Conservation (phyloP, 768 basidiomycete genomes). For the Suillus discolor region DNA sequence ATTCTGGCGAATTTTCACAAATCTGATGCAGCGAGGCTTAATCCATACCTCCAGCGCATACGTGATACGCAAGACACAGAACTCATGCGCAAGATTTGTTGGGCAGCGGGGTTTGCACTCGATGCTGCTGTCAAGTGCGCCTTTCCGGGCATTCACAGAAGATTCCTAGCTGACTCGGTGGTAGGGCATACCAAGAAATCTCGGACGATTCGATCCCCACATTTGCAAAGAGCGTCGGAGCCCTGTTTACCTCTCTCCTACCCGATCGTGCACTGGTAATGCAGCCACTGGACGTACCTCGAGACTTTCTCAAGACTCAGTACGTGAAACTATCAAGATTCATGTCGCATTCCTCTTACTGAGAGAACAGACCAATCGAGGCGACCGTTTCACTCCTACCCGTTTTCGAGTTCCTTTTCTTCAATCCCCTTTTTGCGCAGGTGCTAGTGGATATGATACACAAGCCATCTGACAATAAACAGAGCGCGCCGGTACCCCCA, state of each 20-base stretch:
- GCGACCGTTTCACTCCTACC: conserved; percentile 60
- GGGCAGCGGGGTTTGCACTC: conserved; percentile 57
- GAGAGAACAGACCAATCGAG: conserved; percentile 58
- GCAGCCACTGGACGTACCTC: conserved; percentile 47
- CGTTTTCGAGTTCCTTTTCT: conserved; percentile 59
- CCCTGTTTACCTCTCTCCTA: conserved; percentile 52
- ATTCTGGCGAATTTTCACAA: conserved; percentile 73
- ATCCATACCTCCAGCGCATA: conserved; percentile 62
- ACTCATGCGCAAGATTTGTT: conserved; percentile 58
- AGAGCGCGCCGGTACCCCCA: conserved; percentile 31
- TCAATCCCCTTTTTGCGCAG: conserved; percentile 51
- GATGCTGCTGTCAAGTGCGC: conserved; percentile 52
- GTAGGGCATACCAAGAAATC: conserved; percentile 59
- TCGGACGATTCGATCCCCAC: conserved; percentile 55
- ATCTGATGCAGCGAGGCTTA: conserved; percentile 69
- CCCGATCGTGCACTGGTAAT: conserved; percentile 56
- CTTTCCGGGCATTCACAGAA: not conserved
- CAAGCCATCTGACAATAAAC: conserved; percentile 5
- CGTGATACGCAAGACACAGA: conserved; percentile 47
- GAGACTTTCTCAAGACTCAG: conserved; percentile 62
- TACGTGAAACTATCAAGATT: conserved; percentile 26
- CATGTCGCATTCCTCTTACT: conserved; percentile 1
- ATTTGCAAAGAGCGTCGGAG: conserved; percentile 51
- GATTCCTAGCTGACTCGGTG: not conserved
- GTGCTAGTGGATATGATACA: conserved; percentile 44